A percentile compares a stretch with the other conserved stretches of the same genome.
These are phyloP conservation scores for Setaria viridis DNA, from an alignment of 202 grass and related monocot genomes.

Conservation along the genomic window DNA sequence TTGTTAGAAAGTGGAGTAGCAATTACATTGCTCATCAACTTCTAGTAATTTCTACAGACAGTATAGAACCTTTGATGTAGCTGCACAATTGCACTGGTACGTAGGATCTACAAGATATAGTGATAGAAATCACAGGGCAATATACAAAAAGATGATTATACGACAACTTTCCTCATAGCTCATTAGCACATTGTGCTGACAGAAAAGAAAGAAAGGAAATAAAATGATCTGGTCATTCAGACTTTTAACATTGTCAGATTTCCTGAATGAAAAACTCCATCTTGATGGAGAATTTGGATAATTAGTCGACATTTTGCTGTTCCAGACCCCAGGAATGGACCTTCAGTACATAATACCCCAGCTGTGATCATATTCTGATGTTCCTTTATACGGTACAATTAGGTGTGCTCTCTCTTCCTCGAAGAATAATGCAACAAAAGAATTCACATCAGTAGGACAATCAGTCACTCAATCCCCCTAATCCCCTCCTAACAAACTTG, in stretches of 20 bases:
- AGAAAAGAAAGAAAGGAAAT: not conserved
- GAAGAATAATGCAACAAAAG: conserved; percentile 12
- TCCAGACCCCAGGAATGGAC: not conserved
- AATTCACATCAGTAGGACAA: not conserved
- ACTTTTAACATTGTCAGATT: not conserved
- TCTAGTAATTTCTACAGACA: not conserved
- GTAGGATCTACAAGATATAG: not conserved
- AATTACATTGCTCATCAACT: not conserved
- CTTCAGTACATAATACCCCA: not conserved
- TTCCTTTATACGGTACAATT: conserved; percentile 6
- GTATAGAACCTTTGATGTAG: not conserved
- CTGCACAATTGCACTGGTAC: not conserved
- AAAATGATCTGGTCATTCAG: not conserved
- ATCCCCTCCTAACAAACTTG: conserved; percentile 2
- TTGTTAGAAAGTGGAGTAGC: not conserved
- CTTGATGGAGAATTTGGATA: not conserved
- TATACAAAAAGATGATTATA: not conserved
- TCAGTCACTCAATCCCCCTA: not conserved
- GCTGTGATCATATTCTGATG: not conserved
- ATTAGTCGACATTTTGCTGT: not conserved
- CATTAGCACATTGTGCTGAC: not conserved
- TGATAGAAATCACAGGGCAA: not conserved
- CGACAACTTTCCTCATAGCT: not conserved
- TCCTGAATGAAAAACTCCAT: not conserved
- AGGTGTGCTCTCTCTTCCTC: conserved; percentile 22